A percentile compares a stretch with the other conserved stretches of the same genome.
phyloP scores from a whole-genome alignment of 352 stramenopile genomes.

The Phytophthora tentaculata region DNA sequence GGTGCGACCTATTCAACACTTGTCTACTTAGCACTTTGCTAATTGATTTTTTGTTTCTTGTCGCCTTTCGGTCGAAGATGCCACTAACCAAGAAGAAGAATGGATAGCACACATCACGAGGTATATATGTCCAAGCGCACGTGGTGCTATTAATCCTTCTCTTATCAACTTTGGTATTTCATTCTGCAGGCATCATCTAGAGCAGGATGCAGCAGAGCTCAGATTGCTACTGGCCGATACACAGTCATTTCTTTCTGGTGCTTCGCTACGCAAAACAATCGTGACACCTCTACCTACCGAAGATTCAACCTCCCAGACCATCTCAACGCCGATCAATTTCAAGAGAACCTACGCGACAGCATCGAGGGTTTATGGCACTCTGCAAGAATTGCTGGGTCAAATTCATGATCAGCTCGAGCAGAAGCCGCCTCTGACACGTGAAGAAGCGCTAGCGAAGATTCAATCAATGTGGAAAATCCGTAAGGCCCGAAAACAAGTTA shows the following conservation, averaged over 20 bases:
- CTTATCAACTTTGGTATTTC: conserved; percentile 2
- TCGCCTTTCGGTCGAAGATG: conserved; percentile 28
- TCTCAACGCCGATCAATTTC: conserved; percentile 47
- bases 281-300: not conserved
- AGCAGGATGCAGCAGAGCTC: conserved; percentile 71
- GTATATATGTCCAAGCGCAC: conserved; percentile 35
- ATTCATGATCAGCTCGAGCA: conserved; percentile 57
- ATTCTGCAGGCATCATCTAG: conserved; percentile 58
- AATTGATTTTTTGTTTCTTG: not conserved
- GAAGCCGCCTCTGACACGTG: conserved; percentile 49
- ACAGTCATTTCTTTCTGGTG: conserved; percentile 36
- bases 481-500: conserved; percentile 72
- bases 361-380: conserved; percentile 43
- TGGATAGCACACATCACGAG: conserved; percentile 65
- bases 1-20: conserved; percentile 24
- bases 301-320: not conserved
- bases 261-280: conserved; percentile 14
- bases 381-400: conserved; percentile 49
- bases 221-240: conserved; percentile 60
- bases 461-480: conserved; percentile 81
- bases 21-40: conserved; percentile 7
- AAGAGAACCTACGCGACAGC: conserved; percentile 45
- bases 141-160: not conserved
- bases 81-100: conserved; percentile 63
- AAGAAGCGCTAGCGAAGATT: conserved; percentile 70